phyloP scores from a whole-genome alignment of 2,329 filamentous ascomycete species.

The Epichloe baconii region DNA sequence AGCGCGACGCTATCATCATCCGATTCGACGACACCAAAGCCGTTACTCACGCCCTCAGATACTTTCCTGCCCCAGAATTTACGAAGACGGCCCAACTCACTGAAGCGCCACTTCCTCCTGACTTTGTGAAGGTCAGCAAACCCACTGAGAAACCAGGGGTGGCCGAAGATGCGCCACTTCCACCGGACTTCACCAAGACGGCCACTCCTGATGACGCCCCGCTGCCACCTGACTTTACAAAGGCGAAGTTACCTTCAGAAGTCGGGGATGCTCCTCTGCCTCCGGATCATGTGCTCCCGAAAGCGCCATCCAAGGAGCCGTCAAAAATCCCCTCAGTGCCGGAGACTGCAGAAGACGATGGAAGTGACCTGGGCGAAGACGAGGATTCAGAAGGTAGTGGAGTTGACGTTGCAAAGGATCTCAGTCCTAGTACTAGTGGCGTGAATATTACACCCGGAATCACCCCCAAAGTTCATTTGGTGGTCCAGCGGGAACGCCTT shows the following conservation, averaged over 20 bases:
- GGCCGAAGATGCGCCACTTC: slow-evolving; percentile 12
- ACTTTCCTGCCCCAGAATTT: slow-evolving; percentile 7
- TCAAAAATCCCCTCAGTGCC: slow-evolving; percentile 24
- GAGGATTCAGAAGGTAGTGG: slow-evolving; percentile 45
- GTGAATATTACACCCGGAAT: slow-evolving; percentile 34
- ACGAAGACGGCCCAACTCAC: slow-evolving; percentile 2
- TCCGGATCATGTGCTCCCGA: slow-evolving; percentile 22
- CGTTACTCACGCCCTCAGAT: slow-evolving; percentile 4
- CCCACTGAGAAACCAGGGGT: slow-evolving; percentile 9
- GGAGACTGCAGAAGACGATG: slow-evolving; percentile 28
- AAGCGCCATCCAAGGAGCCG: slow-evolving; percentile 18
- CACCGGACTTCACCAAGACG: slow-evolving; percentile 14
- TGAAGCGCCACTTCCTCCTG: slow-evolving; percentile 19
- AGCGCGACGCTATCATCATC: slow-evolving; percentile 33
- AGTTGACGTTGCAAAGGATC: slow-evolving; percentile 50
- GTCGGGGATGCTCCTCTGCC: slow-evolving; percentile 27
- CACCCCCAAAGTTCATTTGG: slow-evolving; percentile 47
- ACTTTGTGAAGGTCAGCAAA: slow-evolving; percentile 18
- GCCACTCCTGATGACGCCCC: slow-evolving; percentile 18
- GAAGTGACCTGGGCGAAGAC: slow-evolving; percentile 27
- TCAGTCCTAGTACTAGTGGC: slow-evolving; percentile 38
- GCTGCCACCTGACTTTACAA: slow-evolving; percentile 20
- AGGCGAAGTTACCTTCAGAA: slow-evolving; percentile 10
- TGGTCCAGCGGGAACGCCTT: slow-evolving; percentile 27
- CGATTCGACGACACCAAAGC: slow-evolving; percentile 12